Evolutionary conservation across 2,329 filamentous ascomycete genomes (phyloP).

Genomic region (Penicillium rolfsii): DNA sequence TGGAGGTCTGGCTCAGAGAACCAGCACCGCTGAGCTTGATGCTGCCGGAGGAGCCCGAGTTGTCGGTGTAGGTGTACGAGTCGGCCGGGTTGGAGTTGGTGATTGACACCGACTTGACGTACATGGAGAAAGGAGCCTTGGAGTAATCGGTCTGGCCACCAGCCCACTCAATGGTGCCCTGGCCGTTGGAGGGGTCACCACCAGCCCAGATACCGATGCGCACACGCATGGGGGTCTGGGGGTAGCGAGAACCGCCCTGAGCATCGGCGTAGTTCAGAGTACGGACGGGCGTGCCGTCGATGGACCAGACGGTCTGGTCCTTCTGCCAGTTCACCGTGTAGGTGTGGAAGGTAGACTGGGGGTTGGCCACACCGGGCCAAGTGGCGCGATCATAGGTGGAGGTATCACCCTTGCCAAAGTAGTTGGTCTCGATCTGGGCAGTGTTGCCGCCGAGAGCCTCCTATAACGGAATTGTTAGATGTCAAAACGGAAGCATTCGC

Average conservation of each 20-base stretch:
- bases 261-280: slow-evolving; percentile 64
- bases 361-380: slow-evolving; percentile 68
- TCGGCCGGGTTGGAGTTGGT: slow-evolving; percentile 62
- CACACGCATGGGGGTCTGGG: slow-evolving; percentile 74
- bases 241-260: slow-evolving; percentile 62
- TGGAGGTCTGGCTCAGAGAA: slow-evolving; percentile 19
- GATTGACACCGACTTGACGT: slow-evolving; percentile 64
- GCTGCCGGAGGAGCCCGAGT: slow-evolving; percentile 64
- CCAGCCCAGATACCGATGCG: slow-evolving; percentile 72
- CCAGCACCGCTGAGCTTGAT: slow-evolving; percentile 52
- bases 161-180: slow-evolving; percentile 67
- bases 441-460: slow-evolving; percentile 44
- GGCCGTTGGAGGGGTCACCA: slow-evolving; percentile 52
- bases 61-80: slow-evolving; percentile 68
- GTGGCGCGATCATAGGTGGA: slow-evolving; percentile 78
- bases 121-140: slow-evolving; percentile 72
- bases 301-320: slow-evolving; percentile 64
- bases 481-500: slow-evolving; percentile 35
- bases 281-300: slow-evolving; percentile 66
- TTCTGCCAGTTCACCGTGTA: slow-evolving; percentile 67
- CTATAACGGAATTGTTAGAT: slow-evolving; percentile 42
- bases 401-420: slow-evolving; percentile 91
- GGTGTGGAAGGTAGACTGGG: slow-evolving; percentile 52
- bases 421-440: slow-evolving; percentile 73
- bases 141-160: slow-evolving; percentile 69